Conservation (phyloP, 176 grass and related monocot genomes). For the Cenchrus fungigraminus region DNA sequence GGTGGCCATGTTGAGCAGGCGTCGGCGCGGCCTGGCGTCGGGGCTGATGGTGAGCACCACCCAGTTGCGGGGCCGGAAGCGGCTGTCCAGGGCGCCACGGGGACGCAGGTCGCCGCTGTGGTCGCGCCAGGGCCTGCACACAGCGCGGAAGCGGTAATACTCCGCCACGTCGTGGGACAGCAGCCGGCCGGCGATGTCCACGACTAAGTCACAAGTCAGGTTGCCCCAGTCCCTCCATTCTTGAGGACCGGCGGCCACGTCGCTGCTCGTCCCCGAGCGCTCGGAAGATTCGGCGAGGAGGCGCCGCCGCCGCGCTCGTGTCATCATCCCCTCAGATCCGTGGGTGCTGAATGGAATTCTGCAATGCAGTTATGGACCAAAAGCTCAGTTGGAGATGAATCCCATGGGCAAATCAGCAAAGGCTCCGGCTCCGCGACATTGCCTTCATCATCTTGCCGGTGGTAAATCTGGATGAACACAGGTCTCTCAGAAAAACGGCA, state of each 20-base stretch:
- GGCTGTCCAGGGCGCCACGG: background rate
- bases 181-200: conserved; percentile 16
- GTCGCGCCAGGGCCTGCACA: conserved; percentile 5
- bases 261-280: background rate
- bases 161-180: background rate
- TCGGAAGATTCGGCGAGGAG: background rate
- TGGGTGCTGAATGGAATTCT: background rate
- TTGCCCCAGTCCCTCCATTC: conserved; percentile 23
- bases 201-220: background rate
- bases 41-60: background rate
- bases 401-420: background rate
- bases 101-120: background rate
- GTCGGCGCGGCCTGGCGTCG: no score
- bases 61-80: conserved; percentile 34
- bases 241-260: no score
- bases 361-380: background rate
- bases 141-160: background rate
- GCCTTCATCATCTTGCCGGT: background rate
- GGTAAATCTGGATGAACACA: no score
- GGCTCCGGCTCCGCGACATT: background rate
- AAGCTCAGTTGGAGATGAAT: background rate
- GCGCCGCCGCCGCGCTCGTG: conserved; percentile 3
- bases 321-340: conserved; percentile 5
- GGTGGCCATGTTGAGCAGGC: no score
- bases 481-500: no score